phyloP scores from a whole-genome alignment of 2,329 filamentous ascomycete species.

The Hypoxylon sp. region DNA sequence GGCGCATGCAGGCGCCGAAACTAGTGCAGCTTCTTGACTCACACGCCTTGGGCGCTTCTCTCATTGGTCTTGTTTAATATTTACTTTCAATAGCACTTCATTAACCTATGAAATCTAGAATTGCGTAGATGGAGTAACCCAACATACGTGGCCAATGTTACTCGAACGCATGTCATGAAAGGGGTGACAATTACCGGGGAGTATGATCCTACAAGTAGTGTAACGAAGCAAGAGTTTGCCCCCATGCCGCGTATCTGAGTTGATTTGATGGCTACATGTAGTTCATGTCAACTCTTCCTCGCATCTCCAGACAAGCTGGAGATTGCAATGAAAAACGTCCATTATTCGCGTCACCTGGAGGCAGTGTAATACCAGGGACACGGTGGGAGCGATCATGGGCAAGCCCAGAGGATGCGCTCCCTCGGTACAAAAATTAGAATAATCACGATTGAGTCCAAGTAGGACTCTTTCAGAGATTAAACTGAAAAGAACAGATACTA shows the following conservation, averaged over 20 bases:
- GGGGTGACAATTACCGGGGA: slow-evolving; percentile 6
- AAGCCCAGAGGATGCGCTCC: slow-evolving; percentile 40
- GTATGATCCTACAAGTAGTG: not conserved
- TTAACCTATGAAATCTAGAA: slow-evolving; percentile 20
- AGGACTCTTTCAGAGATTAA: slow-evolving; percentile 44
- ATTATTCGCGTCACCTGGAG: slow-evolving; percentile 39
- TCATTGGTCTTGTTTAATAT: slow-evolving; percentile 27
- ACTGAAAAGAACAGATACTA: slow-evolving; percentile 46
- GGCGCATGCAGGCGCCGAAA: slow-evolving; percentile 25
- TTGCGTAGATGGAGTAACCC: slow-evolving; percentile 18
- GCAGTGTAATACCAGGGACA: slow-evolving; percentile 44
- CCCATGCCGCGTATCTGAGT: not conserved
- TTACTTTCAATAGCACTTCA: slow-evolving; percentile 3
- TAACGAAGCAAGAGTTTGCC: not conserved
- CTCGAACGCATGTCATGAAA: slow-evolving; percentile 22
- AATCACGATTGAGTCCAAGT: slow-evolving; percentile 41
- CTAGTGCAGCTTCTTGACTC: slow-evolving; percentile 30
- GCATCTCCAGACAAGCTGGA: slow-evolving; percentile 29
- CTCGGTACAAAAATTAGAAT: slow-evolving; percentile 38
- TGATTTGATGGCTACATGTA: not conserved
- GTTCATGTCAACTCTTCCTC: slow-evolving; percentile 27
- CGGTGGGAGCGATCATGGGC: slow-evolving; percentile 38
- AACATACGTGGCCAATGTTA: slow-evolving; percentile 34
- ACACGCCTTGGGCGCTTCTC: slow-evolving; percentile 15
- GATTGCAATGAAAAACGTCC: slow-evolving; percentile 38